Percentiles rank a stretch among this genome's conserved stretches.
These are phyloP conservation scores for Hypocrella siamensis DNA, from an alignment of 2,329 filamentous ascomycete genomes.

Conservation along the genomic window DNA sequence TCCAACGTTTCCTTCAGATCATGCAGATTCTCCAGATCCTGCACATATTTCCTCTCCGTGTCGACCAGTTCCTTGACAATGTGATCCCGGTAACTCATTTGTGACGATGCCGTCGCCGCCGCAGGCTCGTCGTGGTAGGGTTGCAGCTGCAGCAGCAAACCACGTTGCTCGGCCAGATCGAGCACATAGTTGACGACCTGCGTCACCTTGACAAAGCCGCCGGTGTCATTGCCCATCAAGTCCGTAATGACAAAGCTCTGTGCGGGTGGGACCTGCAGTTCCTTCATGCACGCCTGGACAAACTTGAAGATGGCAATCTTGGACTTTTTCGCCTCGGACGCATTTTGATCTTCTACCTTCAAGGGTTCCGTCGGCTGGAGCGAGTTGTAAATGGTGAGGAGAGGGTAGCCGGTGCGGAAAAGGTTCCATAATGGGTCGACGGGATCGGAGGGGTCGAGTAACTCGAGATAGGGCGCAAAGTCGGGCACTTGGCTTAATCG, in stretches of 20 bases:
- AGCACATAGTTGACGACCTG: constrained; percentile 87
- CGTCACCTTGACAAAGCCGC: constrained; percentile 92
- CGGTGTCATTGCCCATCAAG: constrained; percentile 85
- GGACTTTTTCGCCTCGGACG: constrained; percentile 56
- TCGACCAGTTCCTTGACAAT: constrained; percentile 85
- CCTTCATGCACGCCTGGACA: constrained; percentile 71
- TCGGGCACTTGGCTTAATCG: constrained; percentile 70
- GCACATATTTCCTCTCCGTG: constrained; percentile 94
- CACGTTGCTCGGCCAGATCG: constrained; percentile 66
- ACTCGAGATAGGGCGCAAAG: constrained; percentile 59
- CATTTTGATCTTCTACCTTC: constrained; percentile 45
- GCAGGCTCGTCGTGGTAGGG: constrained; percentile 38
- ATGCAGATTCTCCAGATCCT: constrained; percentile 88
- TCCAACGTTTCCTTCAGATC: constrained; percentile 82
- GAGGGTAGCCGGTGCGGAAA: constrained; percentile 66
- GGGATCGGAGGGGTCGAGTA: constrained; percentile 58
- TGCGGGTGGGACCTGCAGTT: constrained; percentile 61
- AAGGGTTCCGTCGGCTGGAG: constrained; percentile 56
- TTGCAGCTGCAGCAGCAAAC: constrained; percentile 49
- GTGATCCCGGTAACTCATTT: constrained; percentile 66
- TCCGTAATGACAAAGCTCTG: constrained; percentile 90
- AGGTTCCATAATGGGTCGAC: constrained; percentile 86
- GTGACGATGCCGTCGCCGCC: constrained; percentile 36
- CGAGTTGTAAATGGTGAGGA: constrained; percentile 80
- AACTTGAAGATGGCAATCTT: constrained; percentile 90